Evolutionary conservation across 2,329 filamentous ascomycete genomes (phyloP).

Genomic region (Calonectria hongkongensis): DNA sequence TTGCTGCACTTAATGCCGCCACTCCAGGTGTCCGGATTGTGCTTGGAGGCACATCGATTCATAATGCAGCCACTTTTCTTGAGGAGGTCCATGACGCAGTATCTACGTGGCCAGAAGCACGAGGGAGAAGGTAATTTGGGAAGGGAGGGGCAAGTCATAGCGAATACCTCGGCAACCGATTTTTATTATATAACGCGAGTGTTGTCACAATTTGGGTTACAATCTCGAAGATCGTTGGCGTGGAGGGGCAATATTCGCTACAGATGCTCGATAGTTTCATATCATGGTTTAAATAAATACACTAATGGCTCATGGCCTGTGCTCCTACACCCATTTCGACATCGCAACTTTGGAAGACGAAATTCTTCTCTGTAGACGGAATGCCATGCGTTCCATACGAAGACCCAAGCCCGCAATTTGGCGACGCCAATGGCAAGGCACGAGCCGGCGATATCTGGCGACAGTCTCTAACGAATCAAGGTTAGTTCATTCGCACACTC

Average conservation of each 20-base stretch:
- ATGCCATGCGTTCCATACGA: constrained; percentile 57
- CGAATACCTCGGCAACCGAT: too few species aligned
- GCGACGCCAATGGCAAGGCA: constrained; percentile 44
- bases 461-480: constrained; percentile 57
- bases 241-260: neutral
- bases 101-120: constrained; percentile 85
- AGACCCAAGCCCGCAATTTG: constrained; percentile 49
- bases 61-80: constrained; percentile 91
- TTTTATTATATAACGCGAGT: neutral
- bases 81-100: constrained; percentile 95
- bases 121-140: constrained; percentile 51
- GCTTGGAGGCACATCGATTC: constrained; percentile 89
- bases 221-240: neutral
- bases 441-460: constrained; percentile 53
- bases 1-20: constrained; percentile 94
- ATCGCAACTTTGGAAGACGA: constrained; percentile 40
- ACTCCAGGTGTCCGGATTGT: constrained; percentile 93
- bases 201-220: neutral
- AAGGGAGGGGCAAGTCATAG: too few species aligned
- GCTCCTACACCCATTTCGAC: constrained; percentile 31
- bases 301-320: constrained; percentile 28
- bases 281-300: constrained; percentile 37
- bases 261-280: constrained; percentile 40
- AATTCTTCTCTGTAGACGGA: constrained; percentile 40
- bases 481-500: constrained; percentile 46